Evolutionary conservation across 208 protist genomes (phyloP).

Genomic region (Histomonas meleagridis): DNA sequence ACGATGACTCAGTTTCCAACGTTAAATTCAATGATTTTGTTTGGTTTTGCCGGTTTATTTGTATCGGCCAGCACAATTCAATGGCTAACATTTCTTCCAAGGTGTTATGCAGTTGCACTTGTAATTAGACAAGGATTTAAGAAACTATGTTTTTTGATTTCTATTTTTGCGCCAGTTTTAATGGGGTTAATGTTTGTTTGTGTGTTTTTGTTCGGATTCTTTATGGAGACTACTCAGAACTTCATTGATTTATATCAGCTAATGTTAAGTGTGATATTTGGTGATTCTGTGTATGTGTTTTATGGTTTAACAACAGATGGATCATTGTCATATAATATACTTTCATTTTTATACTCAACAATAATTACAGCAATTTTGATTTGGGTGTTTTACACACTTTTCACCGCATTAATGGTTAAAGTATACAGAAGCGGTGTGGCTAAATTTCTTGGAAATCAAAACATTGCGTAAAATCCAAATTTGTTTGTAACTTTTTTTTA

Average conservation of each 20-base stretch:
- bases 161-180: neutral
- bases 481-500: too few species aligned
- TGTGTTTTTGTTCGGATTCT: neutral
- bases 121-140: neutral
- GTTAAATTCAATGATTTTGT: neutral
- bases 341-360: neutral
- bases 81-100: neutral
- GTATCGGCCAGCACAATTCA: neutral
- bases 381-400: neutral
- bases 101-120: neutral
- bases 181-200: neutral
- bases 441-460: too few species aligned
- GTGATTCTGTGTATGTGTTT: neutral
- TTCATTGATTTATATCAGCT: neutral
- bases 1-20: neutral
- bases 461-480: too few species aligned
- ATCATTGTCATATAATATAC: neutral
- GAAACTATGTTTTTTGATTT: neutral
- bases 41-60: neutral
- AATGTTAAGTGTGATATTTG: neutral
- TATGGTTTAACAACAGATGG: neutral
- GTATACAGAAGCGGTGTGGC: too few species aligned
- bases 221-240: neutral
- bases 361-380: neutral
- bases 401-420: neutral